Evolutionary conservation across 75 land plant genomes (phyloP).

Genomic region (Chamaecyparis obtusa): DNA sequence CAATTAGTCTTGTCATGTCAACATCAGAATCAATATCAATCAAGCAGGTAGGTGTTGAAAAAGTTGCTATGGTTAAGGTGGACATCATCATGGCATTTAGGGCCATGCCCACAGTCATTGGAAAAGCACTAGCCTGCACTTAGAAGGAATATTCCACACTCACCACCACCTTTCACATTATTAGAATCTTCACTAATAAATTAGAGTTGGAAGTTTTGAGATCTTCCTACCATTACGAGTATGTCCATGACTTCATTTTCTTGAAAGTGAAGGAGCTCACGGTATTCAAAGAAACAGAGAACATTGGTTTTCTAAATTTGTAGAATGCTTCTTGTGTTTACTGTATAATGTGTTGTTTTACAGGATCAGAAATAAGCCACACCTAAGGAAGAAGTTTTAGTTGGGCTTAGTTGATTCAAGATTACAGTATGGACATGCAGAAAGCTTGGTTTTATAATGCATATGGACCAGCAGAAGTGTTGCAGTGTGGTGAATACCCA

Average conservation of each 20-base stretch:
- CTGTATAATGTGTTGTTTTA: background rate
- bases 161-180: slow-evolving; percentile 6
- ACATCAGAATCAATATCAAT: background rate
- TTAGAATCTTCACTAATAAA: background rate
- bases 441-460: slow-evolving; percentile 43
- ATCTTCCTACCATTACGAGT: background rate
- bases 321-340: background rate
- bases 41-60: background rate
- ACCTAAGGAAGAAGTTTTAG: background rate
- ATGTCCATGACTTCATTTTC: background rate
- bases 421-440: slow-evolving; percentile 10
- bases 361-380: background rate
- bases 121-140: background rate
- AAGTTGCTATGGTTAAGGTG: background rate
- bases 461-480: slow-evolving; percentile 38
- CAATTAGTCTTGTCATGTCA: background rate
- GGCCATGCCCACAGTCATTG: background rate
- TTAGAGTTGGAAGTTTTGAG: background rate
- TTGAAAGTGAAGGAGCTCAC: background rate
- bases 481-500: slow-evolving; percentile 31
- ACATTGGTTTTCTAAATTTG: background rate
- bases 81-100: background rate
- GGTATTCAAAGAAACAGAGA: background rate
- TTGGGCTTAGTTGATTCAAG: background rate
- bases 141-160: slow-evolving; percentile 1